Evolutionary conservation across 1,284 basidiomycete species (phyloP).

Genomic region (Bondarzewia mesenterica): DNA sequence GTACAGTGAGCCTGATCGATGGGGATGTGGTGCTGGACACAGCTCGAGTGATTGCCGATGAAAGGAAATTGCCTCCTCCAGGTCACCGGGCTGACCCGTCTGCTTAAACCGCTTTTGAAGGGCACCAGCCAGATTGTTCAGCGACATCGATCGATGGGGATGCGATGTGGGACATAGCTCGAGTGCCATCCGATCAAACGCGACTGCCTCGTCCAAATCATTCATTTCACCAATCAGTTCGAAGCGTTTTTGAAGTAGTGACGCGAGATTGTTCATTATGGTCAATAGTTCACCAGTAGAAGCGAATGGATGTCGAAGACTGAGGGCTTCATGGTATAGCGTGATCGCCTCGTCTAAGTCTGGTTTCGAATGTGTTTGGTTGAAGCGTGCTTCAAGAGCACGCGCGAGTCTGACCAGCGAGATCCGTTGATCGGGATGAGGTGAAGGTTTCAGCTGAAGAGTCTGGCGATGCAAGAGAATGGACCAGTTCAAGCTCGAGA

Average conservation of each 20-base stretch:
- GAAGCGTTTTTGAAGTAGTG: not conserved
- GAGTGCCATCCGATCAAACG: not conserved
- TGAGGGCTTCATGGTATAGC: not conserved
- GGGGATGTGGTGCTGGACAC: not conserved
- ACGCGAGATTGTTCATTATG: not conserved
- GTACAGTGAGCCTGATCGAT: not conserved
- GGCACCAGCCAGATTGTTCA: not conserved
- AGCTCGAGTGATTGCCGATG: not conserved
- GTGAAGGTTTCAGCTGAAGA: not conserved
- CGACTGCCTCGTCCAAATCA: not conserved
- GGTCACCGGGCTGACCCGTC: not conserved
- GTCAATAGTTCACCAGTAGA: not conserved
- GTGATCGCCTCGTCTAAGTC: not conserved
- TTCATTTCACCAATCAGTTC: not conserved
- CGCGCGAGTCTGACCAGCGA: too few relatives aligned
- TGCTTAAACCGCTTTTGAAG: not conserved
- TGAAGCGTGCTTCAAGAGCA: too few relatives aligned
- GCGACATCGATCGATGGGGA: not conserved
- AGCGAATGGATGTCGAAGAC: not conserved
- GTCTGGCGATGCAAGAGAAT: not conserved
- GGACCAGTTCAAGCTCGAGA: too few relatives aligned
- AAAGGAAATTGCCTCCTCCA: not conserved
- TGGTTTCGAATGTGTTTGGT: not conserved
- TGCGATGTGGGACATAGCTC: not conserved
- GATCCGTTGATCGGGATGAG: not conserved